A percentile compares a stretch with the other conserved stretches of the same genome.
These are phyloP conservation scores for Neonectria magnoliae DNA, from an alignment of 2,329 filamentous ascomycete species.

Conservation along the genomic window DNA sequence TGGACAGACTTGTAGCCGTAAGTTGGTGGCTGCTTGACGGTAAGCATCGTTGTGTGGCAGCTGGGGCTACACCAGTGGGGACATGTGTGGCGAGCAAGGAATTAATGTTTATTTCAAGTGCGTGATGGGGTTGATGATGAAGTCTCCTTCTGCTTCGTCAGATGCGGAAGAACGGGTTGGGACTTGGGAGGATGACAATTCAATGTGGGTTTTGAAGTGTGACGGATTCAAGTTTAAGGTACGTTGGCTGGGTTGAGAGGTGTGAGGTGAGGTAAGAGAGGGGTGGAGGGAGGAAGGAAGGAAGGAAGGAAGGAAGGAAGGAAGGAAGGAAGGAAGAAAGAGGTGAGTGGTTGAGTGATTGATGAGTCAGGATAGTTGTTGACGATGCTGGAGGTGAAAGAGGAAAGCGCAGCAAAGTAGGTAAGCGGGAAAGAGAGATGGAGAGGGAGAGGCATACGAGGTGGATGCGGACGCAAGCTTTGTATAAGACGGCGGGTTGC, in stretches of 20 bases:
- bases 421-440: constrained; percentile 20
- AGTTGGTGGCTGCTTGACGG: constrained; percentile 67
- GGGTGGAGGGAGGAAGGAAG: constrained; percentile 3
- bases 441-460: constrained; percentile 36
- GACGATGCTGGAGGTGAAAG: constrained; percentile 4
- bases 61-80: constrained; percentile 40
- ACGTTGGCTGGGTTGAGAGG: constrained; percentile 5
- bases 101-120: constrained; percentile 26
- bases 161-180: constrained; percentile 3
- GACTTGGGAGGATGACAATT: neutral
- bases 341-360: too few relatives aligned
- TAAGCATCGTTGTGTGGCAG: constrained; percentile 65
- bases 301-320: neutral
- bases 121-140: constrained; percentile 28
- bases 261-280: neutral
- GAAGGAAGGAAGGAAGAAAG: neutral
- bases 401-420: constrained; percentile 20
- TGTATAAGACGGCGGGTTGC: constrained; percentile 38
- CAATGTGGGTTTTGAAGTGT: neutral
- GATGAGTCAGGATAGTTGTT: neutral
- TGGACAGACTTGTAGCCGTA: constrained; percentile 70
- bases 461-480: constrained; percentile 39
- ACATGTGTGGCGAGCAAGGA: constrained; percentile 39
- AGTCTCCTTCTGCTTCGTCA: constrained; percentile 30
- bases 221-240: neutral